Base-by-base conservation (phyloP, 306 rosid genomes). In the Heteromeles arbutifolia region DNA sequence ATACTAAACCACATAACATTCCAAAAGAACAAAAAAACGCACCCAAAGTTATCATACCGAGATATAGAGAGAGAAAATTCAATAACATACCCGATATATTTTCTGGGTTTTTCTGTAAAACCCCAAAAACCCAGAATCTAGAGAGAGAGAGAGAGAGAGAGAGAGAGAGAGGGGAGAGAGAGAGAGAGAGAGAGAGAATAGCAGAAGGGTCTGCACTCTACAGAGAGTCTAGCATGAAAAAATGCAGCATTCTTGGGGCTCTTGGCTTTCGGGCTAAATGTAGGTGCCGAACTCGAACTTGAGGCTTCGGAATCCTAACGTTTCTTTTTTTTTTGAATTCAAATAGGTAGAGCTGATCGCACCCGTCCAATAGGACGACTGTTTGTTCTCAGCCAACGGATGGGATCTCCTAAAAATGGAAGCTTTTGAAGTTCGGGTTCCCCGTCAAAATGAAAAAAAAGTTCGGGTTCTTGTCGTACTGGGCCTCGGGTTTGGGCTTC, bases 291-390 rank as follows among this genome's bases (percentile, higher is more conserved):
- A 26, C 57, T 52, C 73, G 69, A 77, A 64, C 37, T 79, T 41
- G 14, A 65, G 75, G 73, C 28, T 78, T 4, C 59, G 81, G 71
- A 82, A 79, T 80, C 78, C 81, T 82, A 82, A 84, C 90, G 90
- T 82, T 87, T 82, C 50, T 43, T 31, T 45, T 76, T 45, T 76
- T 84, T 86, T 84, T 86, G 88, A 87, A 87, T 87, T 87, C 90
- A 82, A 84, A 87, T 72, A 15, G 41, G 82, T 80, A 59, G 85
- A 86, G 69, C 25, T 41, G 43, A 81, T 64, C 37, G 15, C 26
- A 3, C 9, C 69, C 80, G 77, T 64, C 24, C 24, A 21, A 25
- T n/a, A 73, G 21, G 24, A 13, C 4, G 18, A 6, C 57, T 28
- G 31, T 65, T 67, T 5, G 29, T 48, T 67, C 58, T 7, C 24